Conservation (phyloP, 208 protist genomes). For the Sergeia podlipaevii region DNA sequence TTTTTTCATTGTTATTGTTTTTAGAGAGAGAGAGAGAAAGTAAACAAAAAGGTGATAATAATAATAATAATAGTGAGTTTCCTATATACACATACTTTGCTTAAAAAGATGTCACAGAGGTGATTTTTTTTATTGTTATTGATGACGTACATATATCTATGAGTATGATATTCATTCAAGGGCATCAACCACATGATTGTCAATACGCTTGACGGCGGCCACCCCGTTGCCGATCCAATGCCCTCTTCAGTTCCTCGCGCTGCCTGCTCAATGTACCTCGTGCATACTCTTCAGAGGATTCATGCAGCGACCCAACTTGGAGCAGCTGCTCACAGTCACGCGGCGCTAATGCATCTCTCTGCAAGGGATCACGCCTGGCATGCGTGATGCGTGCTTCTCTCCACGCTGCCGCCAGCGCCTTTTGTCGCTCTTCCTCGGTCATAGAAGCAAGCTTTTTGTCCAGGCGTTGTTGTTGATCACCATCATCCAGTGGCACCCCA, state of each 20-base stretch:
- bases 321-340: neutral
- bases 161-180: neutral
- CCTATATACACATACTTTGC: too few species aligned
- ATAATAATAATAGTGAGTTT: too few species aligned
- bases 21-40: neutral
- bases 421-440: neutral
- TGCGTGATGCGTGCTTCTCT: neutral
- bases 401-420: neutral
- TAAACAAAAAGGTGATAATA: too few species aligned
- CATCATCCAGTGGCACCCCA: neutral
- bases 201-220: neutral
- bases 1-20: neutral
- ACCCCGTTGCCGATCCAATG: slow-evolving; percentile 16
- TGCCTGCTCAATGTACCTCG: slow-evolving; percentile 1
- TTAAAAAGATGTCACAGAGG: too few species aligned
- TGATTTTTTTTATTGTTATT: too few species aligned
- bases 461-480: neutral
- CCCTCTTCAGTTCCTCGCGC: slow-evolving; percentile 14
- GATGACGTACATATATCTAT: too few species aligned
- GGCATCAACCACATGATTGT: neutral
- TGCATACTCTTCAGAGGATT: slow-evolving; percentile 4
- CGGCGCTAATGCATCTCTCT: neutral
- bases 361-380: neutral
- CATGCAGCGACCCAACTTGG: slow-evolving; percentile 10
- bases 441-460: too few species aligned